A percentile compares a stretch with the other conserved stretches of the same genome.
These are phyloP conservation scores for Alternaria sp. DNA, from an alignment of 2,329 filamentous ascomycete species.

Conservation along the genomic window DNA sequence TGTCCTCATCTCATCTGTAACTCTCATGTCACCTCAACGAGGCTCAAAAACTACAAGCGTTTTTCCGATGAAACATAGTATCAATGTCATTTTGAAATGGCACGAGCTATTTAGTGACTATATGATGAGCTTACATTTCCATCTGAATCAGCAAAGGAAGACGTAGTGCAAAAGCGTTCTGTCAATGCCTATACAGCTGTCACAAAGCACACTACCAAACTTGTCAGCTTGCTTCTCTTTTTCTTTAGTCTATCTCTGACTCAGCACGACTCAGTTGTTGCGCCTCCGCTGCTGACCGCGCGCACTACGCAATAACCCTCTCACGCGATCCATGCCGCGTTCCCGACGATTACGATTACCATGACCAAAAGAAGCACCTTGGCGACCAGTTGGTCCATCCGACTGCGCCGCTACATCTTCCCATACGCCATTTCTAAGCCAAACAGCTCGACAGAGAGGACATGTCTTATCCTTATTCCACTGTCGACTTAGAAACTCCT, in stretches of 20 bases:
- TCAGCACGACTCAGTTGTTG: not conserved
- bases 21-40: not conserved
- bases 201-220: not conserved
- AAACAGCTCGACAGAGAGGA: constrained; percentile 2
- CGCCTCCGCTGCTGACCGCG: not conserved
- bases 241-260: not conserved
- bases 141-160: not conserved
- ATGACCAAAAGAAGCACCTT: not conserved
- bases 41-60: not conserved
- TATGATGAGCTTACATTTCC: no score
- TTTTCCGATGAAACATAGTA: not conserved
- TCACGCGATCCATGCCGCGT: not conserved
- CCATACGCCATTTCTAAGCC: not conserved
- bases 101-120: no score
- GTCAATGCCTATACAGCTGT: not conserved
- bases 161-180: not conserved
- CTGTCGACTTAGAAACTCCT: not conserved
- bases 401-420: not conserved
- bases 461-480: not conserved
- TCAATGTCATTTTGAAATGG: no score
- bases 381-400: not conserved
- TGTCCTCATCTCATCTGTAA: not conserved
- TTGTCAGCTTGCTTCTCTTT: not conserved
- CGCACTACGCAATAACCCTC: not conserved
- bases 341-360: not conserved